Base-by-base conservation (phyloP, 2,329 filamentous ascomycete species). In the Myotisia sp. region DNA sequence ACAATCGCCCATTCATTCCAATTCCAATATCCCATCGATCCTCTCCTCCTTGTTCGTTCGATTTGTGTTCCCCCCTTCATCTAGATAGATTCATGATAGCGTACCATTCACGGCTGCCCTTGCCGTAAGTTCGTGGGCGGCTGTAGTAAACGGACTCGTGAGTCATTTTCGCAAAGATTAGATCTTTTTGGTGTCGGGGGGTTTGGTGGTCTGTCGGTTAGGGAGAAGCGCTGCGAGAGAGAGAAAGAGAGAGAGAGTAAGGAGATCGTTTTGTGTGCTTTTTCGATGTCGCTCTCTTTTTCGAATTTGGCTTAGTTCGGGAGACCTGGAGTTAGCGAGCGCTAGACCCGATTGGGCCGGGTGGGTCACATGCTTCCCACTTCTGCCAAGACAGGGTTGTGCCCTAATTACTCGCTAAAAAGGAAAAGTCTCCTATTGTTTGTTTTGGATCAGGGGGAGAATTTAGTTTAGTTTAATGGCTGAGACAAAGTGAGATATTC, bases 71-170 rank as follows among this genome's bases (percentile, higher is more conserved):
- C n/a, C n/a, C n/a, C n/a, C n/a, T n/a, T n/a, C n/a, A n/a, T n/a
- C n/a, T n/a, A n/a, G n/a, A n/a, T n/a, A n/a, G n/a, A n/a, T n/a
- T n/a, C n/a, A n/a, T n/a, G n/a, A n/a, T 33, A 36, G 33, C 81
- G 63, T 85, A 94, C 86, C 86, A 94, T 63, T 69, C 66, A 67
- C 86, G 81, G 65, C 82, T 71, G 70, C 87, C 87, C 78, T 94
- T 94, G 74, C 87, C 87, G 76, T 92, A 93, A 65, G 67, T 84
- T 68, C 86, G 81, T 61, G 90, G 90, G 66, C 90, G 86, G 60
- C 85, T 93, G 79, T 92, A 93, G 86, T 87, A 98, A 70, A 95
- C 85, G 62, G 80, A 85, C 74, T 95, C 87, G 85, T 82, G 78
- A 67, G 77, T 77, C 77, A 82, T 82, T 60, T 59, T 78, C n/a